Conservation (phyloP, 305 asterid species). For the Fraxinus platypoda region DNA sequence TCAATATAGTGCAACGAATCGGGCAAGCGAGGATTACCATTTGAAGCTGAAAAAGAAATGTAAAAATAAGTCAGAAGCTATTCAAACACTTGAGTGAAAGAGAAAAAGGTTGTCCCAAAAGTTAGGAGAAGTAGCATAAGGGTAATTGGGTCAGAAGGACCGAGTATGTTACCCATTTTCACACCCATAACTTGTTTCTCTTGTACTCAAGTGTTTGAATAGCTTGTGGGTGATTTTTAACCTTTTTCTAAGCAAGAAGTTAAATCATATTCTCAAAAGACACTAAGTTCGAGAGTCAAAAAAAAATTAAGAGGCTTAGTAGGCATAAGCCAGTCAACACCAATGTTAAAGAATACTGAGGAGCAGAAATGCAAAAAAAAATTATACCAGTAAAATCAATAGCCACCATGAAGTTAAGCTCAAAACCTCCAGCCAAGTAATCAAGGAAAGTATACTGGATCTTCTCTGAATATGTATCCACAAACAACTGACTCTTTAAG, state of each 20-base stretch:
- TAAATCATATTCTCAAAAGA: not conserved
- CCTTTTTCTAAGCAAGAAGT: not conserved
- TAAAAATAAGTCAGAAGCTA: conserved; percentile 27
- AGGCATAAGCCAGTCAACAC: conserved; percentile 7
- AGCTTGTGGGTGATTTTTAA: not conserved
- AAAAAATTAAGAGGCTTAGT: not conserved
- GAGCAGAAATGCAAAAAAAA: not conserved
- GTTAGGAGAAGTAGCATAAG: not conserved
- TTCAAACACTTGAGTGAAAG: conserved; percentile 12
- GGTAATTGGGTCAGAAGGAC: conserved; percentile 11
- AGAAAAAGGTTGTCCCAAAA: not conserved
- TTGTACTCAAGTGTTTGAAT: not conserved
- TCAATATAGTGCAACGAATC: conserved; percentile 96
- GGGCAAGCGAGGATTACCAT: conserved; percentile 96
- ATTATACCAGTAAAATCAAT: conserved; percentile 89
- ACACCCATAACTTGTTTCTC: not conserved
- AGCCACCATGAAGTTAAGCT: conserved; percentile 98
- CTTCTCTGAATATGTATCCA: conserved; percentile 78
- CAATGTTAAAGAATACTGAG: conserved; percentile 14
- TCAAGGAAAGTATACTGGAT: conserved; percentile 83
- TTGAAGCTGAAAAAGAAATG: conserved; percentile 72
- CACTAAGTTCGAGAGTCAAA: not conserved
- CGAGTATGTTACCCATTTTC: not conserved
- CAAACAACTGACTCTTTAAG: conserved; percentile 75
- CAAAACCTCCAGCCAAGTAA: conserved; percentile 86